Evolutionary conservation across 768 basidiomycete genomes (phyloP).

Genomic region (Boletus patriciae): DNA sequence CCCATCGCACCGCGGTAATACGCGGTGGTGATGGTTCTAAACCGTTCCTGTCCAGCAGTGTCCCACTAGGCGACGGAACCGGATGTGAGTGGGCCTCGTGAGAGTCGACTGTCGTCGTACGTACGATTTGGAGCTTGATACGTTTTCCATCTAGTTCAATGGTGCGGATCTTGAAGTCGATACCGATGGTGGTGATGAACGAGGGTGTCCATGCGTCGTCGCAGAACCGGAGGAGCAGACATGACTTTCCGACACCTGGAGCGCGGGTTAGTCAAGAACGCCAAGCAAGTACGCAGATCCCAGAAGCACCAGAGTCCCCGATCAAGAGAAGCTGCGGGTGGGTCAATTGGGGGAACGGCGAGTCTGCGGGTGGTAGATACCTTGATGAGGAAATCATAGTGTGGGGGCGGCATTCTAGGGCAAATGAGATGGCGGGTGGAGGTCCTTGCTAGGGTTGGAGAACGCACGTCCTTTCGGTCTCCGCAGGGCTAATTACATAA

Average conservation of each 20-base stretch:
- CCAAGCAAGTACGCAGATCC: neutral
- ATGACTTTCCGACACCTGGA: constrained; percentile 93
- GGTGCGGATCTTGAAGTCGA: constrained; percentile 99
- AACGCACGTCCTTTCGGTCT: neutral
- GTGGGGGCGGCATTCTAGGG: constrained; percentile 75
- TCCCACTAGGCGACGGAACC: constrained; percentile 71
- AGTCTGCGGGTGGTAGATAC: constrained; percentile 37
- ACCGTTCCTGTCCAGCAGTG: constrained; percentile 98
- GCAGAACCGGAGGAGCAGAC: constrained; percentile 93
- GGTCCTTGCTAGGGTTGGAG: neutral
- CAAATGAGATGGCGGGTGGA: too few relatives aligned
- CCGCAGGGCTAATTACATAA: constrained; percentile 1
- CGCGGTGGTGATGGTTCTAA: constrained; percentile 97
- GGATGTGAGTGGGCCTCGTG: neutral
- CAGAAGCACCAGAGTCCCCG: constrained; percentile 82
- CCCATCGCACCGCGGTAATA: constrained; percentile 99
- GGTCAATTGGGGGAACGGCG: neutral
- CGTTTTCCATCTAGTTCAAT: constrained; percentile 98
- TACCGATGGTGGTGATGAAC: constrained; percentile 99
- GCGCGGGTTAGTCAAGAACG: constrained; percentile 14
- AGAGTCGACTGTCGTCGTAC: constrained; percentile 31
- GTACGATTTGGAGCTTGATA: constrained; percentile 97
- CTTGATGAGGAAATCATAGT: constrained; percentile 98
- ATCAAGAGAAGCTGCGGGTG: constrained; percentile 79
- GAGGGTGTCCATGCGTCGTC: constrained; percentile 99